Conservation (phyloP, 1,284 basidiomycete species). For the Prillingera fragicola region DNA sequence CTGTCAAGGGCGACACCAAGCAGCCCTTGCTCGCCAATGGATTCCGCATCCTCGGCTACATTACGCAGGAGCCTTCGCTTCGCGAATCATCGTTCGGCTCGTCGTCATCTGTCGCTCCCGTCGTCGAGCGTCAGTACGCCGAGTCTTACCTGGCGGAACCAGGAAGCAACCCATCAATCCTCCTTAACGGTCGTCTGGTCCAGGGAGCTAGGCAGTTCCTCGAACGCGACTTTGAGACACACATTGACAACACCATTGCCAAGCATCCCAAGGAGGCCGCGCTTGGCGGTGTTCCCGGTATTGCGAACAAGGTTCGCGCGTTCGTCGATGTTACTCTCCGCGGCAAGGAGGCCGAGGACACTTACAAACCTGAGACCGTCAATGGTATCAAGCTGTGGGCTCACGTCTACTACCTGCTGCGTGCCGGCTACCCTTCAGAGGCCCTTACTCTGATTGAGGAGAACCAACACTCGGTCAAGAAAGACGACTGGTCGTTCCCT, state of each 20-base stretch:
- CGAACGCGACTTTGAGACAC: constrained; percentile 69
- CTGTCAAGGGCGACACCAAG: constrained; percentile 43
- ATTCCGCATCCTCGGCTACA: constrained; percentile 47
- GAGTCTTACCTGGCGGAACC: constrained; percentile 47
- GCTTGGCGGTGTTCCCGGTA: constrained; percentile 85
- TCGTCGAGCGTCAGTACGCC: constrained; percentile 51
- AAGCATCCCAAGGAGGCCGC: constrained; percentile 76
- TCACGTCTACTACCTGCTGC: constrained; percentile 80
- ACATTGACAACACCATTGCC: constrained; percentile 79
- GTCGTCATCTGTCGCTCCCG: constrained; percentile 16
- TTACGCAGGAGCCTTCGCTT: constrained; percentile 50
- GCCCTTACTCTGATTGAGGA: constrained; percentile 71
- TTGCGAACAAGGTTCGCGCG: constrained; percentile 81
- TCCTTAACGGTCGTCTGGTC: constrained; percentile 33
- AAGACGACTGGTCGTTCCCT: constrained; percentile 77
- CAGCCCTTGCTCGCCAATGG: constrained; percentile 44
- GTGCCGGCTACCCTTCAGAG: constrained; percentile 75
- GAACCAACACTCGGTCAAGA: constrained; percentile 68
- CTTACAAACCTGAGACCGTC: constrained; percentile 77
- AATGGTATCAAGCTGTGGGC: constrained; percentile 88
- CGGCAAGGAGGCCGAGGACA: constrained; percentile 69
- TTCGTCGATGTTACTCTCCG: constrained; percentile 63
- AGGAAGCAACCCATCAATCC: constrained; percentile 18
- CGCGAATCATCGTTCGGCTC: constrained; percentile 31
- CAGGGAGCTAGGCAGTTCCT: constrained; percentile 49